Evolutionary conservation across 2,329 filamentous ascomycete genomes (phyloP), one percentile per base, ranked within the genome.

Genomic region (Raffaelea arxii): DNA sequence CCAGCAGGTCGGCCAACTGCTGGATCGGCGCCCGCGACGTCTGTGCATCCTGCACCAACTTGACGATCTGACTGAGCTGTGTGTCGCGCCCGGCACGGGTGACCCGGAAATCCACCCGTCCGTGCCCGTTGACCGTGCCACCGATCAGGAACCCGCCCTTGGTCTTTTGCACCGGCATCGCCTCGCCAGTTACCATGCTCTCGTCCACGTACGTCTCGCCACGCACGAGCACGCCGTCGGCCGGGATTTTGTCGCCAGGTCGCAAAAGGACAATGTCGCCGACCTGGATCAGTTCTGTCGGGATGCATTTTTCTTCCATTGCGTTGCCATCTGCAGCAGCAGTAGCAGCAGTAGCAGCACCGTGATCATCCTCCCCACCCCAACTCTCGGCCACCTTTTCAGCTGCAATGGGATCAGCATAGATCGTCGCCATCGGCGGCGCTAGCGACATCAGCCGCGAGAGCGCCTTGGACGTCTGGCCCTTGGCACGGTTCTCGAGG

Each of bases 151-250:
- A 66, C 54, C 80, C 81, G 9, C 86, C 88, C 57, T 86, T 83
- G 55, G 78, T 82, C 67, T 98, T 98, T 57, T 88, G 80, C 30
- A 97, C 89, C 0, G 92, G 91, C 77, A 96, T 91, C 3, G 92
- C 86, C 67, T 98, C 92, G 54, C 92, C 92, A 6, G 92, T 98
- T 42, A 98, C 90, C 91, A 97, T 97, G 60, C 89, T 95, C 67
- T 98, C 92, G 55, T 98, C 89, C 21, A 96, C 79, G 58, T 94
- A 95, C 30, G 88, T 94, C 64, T 96, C 87, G 25, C 92, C 92
- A 45, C 85, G 80, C 47, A 88, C 87, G 44, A 98, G 77, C 9
- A 80, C 75, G 41, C 92, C 92, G 61, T 98, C 92, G 2, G 91
- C 91, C 2, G 92, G 91, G 48, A 98, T 88, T 69, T 97, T 97